A percentile compares a stretch with the other conserved stretches of the same genome.
Evolutionary conservation across 768 basidiomycete species (phyloP).

Genomic region (Leccinum arenicola): DNA sequence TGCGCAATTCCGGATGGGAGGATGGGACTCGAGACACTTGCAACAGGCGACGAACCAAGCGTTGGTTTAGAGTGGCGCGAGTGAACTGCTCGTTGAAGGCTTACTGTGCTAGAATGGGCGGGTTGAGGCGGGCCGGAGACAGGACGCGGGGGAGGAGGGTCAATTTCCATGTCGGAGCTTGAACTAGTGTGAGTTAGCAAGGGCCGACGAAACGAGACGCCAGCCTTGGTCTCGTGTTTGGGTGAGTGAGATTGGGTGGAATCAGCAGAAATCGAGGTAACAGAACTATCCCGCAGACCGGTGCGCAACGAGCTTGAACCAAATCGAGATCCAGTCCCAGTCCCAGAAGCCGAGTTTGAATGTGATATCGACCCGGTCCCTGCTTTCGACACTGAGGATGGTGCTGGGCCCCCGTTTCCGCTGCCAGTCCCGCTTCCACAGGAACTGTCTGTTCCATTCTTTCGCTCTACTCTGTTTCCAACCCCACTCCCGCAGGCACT

Average conservation of each 20-base stretch:
- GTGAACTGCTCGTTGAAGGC: not conserved
- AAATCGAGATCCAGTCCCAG: conserved; percentile 24
- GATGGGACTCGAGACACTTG: conserved; percentile 21
- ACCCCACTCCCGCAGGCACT: conserved; percentile 11
- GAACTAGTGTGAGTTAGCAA: conserved; percentile 5
- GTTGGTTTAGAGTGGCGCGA: conserved; percentile 5
- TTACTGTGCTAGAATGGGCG: not conserved
- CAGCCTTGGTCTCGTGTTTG: conserved; percentile 5
- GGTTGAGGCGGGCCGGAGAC: conserved; percentile 20
- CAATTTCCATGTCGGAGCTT: conserved; percentile 27
- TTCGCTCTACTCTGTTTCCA: conserved; percentile 4
- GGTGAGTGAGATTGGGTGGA: conserved; percentile 19
- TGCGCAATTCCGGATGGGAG: conserved; percentile 1
- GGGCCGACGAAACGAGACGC: conserved; percentile 5
- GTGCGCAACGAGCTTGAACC: conserved; percentile 21
- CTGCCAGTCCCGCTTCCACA: conserved; percentile 17
- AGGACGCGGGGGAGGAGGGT: conserved; percentile 17
- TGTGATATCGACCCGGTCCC: conserved; percentile 23
- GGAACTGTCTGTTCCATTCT: conserved; percentile 11
- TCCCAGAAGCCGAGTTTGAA: conserved; percentile 24
- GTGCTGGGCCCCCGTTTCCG: conserved; percentile 11
- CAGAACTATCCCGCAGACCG: conserved; percentile 29
- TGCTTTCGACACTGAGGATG: conserved; percentile 19
- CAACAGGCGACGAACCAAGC: conserved; percentile 13
- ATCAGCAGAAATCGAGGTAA: conserved; percentile 27